These are phyloP conservation scores for Gautieria morchelliformis DNA, from an alignment of 768 basidiomycete species.

Conservation along the genomic window DNA sequence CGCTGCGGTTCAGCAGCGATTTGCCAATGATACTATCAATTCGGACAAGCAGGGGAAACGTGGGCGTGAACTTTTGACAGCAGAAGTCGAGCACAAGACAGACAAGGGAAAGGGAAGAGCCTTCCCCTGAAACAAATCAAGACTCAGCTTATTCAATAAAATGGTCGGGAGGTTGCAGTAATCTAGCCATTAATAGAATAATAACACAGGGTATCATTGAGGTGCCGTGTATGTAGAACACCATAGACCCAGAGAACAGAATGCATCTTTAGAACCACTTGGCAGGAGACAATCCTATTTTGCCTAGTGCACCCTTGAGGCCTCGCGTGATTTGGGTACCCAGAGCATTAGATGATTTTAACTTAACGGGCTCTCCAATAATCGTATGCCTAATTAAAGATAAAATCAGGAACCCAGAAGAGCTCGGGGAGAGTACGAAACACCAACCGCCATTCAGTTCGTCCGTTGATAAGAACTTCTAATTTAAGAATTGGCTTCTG, in stretches of 20 bases:
- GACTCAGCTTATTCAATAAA: neutral
- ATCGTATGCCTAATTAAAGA: conserved; percentile 33
- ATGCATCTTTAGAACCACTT: conserved; percentile 40
- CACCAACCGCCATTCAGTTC: conserved; percentile 41
- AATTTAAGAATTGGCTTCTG: conserved; percentile 42
- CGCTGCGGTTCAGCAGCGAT: conserved; percentile 55
- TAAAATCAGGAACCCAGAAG: neutral
- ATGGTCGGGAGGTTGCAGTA: neutral
- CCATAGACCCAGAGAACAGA: no score
- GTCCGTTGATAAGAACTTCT: conserved; percentile 54
- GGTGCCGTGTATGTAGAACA: neutral
- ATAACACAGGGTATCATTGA: conserved; percentile 1
- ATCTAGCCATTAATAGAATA: neutral
- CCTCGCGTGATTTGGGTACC: conserved; percentile 37
- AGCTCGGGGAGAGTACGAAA: neutral
- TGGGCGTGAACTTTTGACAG: neutral
- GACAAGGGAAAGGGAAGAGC: conserved; percentile 12
- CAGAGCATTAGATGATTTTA: conserved; percentile 33
- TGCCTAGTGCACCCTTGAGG: conserved; percentile 43
- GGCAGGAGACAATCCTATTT: conserved; percentile 14
- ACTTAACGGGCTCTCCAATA: conserved; percentile 36
- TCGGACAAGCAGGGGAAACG: neutral
- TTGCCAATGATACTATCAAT: conserved; percentile 35
- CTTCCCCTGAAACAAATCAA: neutral
- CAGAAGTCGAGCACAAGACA: neutral